These are phyloP conservation scores for Leccinum rimulosum DNA, from an alignment of 768 basidiomycete genomes.

Conservation along the genomic window DNA sequence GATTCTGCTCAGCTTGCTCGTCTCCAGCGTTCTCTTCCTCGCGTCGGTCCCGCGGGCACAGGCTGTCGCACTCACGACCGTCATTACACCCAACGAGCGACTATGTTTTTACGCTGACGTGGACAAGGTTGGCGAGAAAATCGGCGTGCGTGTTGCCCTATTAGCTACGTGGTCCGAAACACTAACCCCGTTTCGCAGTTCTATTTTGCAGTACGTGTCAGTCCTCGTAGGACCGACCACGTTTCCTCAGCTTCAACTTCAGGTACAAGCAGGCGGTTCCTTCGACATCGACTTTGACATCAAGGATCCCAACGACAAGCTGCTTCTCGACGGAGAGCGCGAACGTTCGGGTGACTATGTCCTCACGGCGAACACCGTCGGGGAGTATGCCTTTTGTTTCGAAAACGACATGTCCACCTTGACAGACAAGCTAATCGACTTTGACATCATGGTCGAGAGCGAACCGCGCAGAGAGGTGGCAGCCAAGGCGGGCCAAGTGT, in stretches of 20 bases:
- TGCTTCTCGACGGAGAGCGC: constrained; percentile 81
- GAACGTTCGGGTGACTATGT: constrained; percentile 98
- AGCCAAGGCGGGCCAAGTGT: constrained; percentile 82
- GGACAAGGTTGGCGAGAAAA: constrained; percentile 92
- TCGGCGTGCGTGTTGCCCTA: constrained; percentile 58
- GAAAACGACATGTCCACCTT: constrained; percentile 96
- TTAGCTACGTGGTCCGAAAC: background rate
- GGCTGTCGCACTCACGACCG: constrained; percentile 76
- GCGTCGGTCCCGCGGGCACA: constrained; percentile 34
- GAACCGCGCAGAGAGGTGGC: constrained; percentile 90
- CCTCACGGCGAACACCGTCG: constrained; percentile 87
- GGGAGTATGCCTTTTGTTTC: constrained; percentile 96
- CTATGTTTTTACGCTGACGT: constrained; percentile 96
- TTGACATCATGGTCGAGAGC: constrained; percentile 98
- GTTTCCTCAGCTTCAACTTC: background rate
- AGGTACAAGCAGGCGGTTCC: constrained; percentile 96
- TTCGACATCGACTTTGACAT: constrained; percentile 96
- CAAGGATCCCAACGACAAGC: constrained; percentile 85
- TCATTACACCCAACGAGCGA: constrained; percentile 74
- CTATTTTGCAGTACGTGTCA: constrained; percentile 83
- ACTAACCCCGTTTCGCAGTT: constrained; percentile 50
- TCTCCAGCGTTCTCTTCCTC: constrained; percentile 26
- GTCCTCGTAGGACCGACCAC: background rate
- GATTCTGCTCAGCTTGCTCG: constrained; percentile 24
- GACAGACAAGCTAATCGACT: constrained; percentile 91